These are phyloP conservation scores for Pyropia yezoensis DNA, from an alignment of 23 red algal species.

Conservation along the genomic window DNA sequence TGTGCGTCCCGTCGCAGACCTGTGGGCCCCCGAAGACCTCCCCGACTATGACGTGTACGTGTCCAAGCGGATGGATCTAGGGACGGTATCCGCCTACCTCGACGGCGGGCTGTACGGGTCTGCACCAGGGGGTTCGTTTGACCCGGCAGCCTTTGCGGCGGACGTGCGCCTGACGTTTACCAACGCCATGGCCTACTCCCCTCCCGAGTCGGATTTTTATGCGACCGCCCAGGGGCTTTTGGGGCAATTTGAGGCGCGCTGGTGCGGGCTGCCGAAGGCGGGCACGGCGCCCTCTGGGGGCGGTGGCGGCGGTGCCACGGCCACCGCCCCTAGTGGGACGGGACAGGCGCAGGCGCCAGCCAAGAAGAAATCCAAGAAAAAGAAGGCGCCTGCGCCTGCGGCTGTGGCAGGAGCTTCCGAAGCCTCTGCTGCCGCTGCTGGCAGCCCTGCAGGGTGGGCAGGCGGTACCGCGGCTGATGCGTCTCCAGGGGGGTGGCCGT, in stretches of 20 bases:
- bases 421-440: no score
- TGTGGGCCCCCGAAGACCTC: conserved; percentile 21
- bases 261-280: no score
- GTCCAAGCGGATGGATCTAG: conserved; percentile 28
- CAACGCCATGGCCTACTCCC: conserved; percentile 41
- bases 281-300: no score
- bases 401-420: no score
- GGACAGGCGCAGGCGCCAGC: no score
- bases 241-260: conserved; percentile 11
- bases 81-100: conserved; percentile 11
- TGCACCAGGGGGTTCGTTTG: neutral
- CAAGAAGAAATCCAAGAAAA: no score
- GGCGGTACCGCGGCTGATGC: no score
- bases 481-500: no score
- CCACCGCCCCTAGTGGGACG: no score
- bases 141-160: conserved; percentile 11
- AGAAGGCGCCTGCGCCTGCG: no score
- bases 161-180: conserved; percentile 27
- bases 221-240: conserved; percentile 7
- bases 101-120: conserved; percentile 23
- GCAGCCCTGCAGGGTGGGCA: no score
- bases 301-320: no score
- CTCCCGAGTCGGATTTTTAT: conserved; percentile 11
- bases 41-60: conserved; percentile 22
- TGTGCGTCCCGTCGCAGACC: conserved; percentile 23